phyloP scores from a whole-genome alignment of 805 yeast genomes.

The Candida chilensis region DNA sequence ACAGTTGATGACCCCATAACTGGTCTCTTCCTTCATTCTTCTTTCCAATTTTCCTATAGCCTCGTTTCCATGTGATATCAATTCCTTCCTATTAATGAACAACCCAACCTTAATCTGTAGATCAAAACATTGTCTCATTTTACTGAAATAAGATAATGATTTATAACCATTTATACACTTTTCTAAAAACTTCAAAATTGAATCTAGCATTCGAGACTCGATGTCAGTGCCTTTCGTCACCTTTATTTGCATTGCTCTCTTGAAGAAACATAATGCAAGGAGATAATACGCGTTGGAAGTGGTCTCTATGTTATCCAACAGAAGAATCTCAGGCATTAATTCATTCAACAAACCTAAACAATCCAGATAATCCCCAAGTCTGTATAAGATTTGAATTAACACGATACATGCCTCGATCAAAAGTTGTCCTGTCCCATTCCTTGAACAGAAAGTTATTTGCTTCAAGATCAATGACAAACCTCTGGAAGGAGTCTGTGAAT shows the following conservation, averaged over 20 bases:
- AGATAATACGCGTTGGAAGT: conserved; percentile 25
- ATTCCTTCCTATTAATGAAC: conserved; percentile 14
- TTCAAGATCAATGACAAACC: conserved; percentile 41
- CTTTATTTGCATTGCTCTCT: not conserved
- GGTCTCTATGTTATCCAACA: conserved; percentile 25
- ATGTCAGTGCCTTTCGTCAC: not conserved
- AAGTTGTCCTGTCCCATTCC: conserved; percentile 33
- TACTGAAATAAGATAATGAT: conserved; percentile 21
- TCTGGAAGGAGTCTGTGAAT: conserved; percentile 34
- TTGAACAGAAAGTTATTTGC: conserved; percentile 37
- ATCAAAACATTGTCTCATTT: conserved; percentile 27
- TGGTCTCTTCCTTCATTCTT: conserved; percentile 18
- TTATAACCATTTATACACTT: conserved; percentile 35
- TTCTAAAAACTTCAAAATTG: conserved; percentile 26
- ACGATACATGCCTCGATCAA: conserved; percentile 37
- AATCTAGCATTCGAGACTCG: conserved; percentile 10
- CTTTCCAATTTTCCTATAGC: conserved; percentile 16
- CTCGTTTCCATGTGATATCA: conserved; percentile 17
- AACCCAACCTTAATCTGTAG: conserved; percentile 27
- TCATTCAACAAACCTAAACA: conserved; percentile 27
- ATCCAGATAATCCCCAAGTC: conserved; percentile 32
- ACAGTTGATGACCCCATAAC: conserved; percentile 7
- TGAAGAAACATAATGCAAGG: conserved; percentile 16
- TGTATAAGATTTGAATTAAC: conserved; percentile 33
- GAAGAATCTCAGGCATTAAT: conserved; percentile 34